Percentiles rank a stretch among this genome's conserved stretches.
Conservation (phyloP, 768 basidiomycete genomes). For the Termitomyces eurrhizus region DNA sequence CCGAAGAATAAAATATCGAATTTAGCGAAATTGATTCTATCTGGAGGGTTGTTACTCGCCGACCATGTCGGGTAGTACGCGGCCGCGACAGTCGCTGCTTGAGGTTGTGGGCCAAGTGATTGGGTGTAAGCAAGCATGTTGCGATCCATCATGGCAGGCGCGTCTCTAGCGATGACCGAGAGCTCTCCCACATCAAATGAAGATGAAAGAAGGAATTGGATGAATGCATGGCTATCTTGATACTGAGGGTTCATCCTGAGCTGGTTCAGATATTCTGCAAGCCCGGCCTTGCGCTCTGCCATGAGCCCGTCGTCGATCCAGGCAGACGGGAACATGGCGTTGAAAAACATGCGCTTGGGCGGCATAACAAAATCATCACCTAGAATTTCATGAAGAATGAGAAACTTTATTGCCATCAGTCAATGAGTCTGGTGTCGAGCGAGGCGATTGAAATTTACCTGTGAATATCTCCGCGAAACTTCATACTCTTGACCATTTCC, state of each 20-base stretch:
- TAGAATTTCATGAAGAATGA: not conserved
- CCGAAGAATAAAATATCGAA: constrained; percentile 69
- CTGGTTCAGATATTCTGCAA: not conserved
- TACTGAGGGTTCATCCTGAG: not conserved
- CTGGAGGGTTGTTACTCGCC: constrained; percentile 43
- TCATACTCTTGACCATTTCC: not conserved
- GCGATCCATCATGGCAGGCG: constrained; percentile 12
- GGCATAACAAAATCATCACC: not conserved
- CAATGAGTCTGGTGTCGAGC: not conserved
- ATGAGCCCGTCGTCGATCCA: not conserved
- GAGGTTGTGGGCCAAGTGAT: not conserved
- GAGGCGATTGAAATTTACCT: not conserved
- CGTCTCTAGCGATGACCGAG: not conserved
- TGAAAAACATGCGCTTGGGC: not conserved
- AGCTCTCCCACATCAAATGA: constrained; percentile 5
- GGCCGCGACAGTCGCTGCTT: constrained; percentile 29
- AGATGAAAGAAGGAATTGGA: not conserved
- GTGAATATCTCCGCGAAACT: not conserved
- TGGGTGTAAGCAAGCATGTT: not conserved
- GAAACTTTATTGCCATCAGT: not conserved
- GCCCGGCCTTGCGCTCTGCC: not conserved
- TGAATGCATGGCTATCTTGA: not conserved
- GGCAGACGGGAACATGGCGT: not conserved
- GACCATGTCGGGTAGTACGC: constrained; percentile 55
- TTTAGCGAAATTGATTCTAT: constrained; percentile 54